These are phyloP conservation scores for Ophiosphaerella narmari DNA, from an alignment of 2,329 filamentous ascomycete genomes.

Conservation along the genomic window DNA sequence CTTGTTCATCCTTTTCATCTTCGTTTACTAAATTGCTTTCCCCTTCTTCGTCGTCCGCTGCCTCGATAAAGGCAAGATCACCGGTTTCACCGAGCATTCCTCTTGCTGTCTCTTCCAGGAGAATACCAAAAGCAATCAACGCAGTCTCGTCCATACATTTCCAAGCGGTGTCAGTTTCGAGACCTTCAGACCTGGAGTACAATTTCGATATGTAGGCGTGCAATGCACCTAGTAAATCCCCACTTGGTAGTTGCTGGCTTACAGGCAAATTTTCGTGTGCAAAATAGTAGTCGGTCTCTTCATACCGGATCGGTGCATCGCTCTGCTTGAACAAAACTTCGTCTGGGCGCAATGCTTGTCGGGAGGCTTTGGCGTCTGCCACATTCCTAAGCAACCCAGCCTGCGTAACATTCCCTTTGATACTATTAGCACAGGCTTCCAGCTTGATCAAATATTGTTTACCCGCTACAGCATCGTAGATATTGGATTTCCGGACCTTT, in stretches of 20 bases:
- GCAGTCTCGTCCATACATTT: conserved; percentile 79
- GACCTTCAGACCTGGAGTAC: conserved; percentile 53
- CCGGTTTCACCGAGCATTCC: conserved; percentile 67
- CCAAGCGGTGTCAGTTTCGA: conserved; percentile 45
- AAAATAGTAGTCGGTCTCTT: conserved; percentile 73
- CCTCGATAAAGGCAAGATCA: conserved; percentile 73
- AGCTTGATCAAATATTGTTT: neutral
- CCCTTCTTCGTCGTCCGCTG: conserved; percentile 34
- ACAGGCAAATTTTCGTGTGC: conserved; percentile 63
- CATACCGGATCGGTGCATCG: conserved; percentile 68
- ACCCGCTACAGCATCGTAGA: conserved; percentile 78
- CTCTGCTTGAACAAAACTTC: conserved; percentile 71
- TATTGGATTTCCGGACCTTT: conserved; percentile 53
- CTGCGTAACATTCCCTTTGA: conserved; percentile 18
- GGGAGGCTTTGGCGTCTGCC: conserved; percentile 40
- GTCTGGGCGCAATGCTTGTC: conserved; percentile 63
- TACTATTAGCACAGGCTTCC: neutral
- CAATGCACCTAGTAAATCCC: conserved; percentile 70
- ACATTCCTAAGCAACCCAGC: conserved; percentile 51
- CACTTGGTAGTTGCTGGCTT: conserved; percentile 63
- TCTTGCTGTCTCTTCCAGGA: conserved; percentile 71
- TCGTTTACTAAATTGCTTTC: conserved; percentile 3
- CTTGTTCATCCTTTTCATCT: conserved; percentile 1
- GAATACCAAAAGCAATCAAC: conserved; percentile 72
- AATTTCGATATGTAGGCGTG: conserved; percentile 71